phyloP scores from a whole-genome alignment of 768 basidiomycete species.

The Mycena epipterygia region DNA sequence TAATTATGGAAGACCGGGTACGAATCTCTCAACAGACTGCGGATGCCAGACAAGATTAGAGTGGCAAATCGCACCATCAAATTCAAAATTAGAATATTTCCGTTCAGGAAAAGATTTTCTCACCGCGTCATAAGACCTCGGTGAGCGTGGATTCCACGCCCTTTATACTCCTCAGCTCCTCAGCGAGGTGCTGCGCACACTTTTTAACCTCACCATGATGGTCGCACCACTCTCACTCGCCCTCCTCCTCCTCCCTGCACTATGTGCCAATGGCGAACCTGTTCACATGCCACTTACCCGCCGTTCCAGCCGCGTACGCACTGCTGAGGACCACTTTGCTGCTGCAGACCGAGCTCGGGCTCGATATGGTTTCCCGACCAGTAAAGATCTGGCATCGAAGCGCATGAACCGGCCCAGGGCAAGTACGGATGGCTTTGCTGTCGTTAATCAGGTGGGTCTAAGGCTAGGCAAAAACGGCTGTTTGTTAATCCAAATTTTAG shows the following conservation, averaged over 20 bases:
- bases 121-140: slow-evolving; percentile 7
- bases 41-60: too few relatives aligned
- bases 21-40: too few relatives aligned
- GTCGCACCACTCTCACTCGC: background rate
- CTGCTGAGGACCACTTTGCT: slow-evolving; percentile 30
- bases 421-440: slow-evolving; percentile 10
- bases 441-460: slow-evolving; percentile 26
- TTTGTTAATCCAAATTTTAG: slow-evolving; percentile 45
- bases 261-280: slow-evolving; percentile 25
- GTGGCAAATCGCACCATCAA: background rate
- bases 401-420: slow-evolving; percentile 18
- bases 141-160: background rate
- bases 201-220: slow-evolving; percentile 9
- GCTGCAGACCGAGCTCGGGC: slow-evolving; percentile 26
- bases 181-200: slow-evolving; percentile 17
- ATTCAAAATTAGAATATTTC: background rate
- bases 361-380: slow-evolving; percentile 25
- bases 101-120: background rate
- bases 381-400: background rate
- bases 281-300: slow-evolving; percentile 31
- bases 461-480: too few relatives aligned
- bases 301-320: slow-evolving; percentile 19
- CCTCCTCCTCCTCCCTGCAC: slow-evolving; percentile 21
- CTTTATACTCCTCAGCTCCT: background rate
- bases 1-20: background rate